Base-by-base conservation (phyloP, 208 protist species). In the Crithidia bombi region DNA sequence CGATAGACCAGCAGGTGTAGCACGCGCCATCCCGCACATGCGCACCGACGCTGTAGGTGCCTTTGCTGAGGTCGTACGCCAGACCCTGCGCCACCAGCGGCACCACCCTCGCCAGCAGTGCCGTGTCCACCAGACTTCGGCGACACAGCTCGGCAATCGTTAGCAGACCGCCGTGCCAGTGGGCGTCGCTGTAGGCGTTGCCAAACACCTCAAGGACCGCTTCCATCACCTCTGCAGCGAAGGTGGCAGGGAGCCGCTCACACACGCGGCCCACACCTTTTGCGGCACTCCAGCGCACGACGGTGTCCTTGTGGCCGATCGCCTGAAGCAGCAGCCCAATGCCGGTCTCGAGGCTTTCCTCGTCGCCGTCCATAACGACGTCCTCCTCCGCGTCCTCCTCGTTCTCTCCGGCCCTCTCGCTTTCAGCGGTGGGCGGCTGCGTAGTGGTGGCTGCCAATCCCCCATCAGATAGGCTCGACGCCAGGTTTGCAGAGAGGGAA, bases 1-100 rank as follows among this genome's bases (percentile, higher is more conserved):
- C 98, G 30, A 99, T 95, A 30, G 98, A 98, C 98, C 99, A 99
- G 78, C 90, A 97, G 2, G 98, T 89, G 83, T 99, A 99, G 75
- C 98, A 99, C 51, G 98, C 98, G 25, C 98, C 95, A 82, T 99
- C 99, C 28, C 99, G 87, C 32, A 99, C 99, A 74, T 99, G 90
- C 1, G 96, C 83, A 2, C 98, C 99, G 19, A 99, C 97, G 58
- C 88, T 97, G 73, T 98, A 90, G 47, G 92, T 92, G 64, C 98
- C 98, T 63, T 91, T 92, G 59, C 73, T 86, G n/a, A 98, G 77
- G 69, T 99, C 98, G 76, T 98, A 99, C 14, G 54, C 58, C 1
- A 99, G 81, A 5, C 97, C 91, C 35, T 83, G 65, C 12, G 85
- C 69, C 10, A 99, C 73, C 12, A 90, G 14, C 6, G 75, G 81